phyloP scores from a whole-genome alignment of 805 yeast genomes.

The Cyberlindnera nakhonratchasimensis region DNA sequence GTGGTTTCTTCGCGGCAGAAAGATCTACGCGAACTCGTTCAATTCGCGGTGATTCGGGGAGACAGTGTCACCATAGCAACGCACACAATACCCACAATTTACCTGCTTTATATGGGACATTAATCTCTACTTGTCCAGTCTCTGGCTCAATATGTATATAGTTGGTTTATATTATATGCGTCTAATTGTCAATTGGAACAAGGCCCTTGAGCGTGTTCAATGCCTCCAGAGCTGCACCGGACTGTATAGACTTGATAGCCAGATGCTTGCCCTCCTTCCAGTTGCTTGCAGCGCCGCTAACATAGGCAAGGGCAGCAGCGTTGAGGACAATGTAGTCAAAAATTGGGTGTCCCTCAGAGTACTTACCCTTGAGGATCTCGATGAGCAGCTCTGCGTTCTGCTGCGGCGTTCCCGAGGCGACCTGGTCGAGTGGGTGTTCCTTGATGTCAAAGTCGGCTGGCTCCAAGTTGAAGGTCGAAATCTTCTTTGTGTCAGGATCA shows the following conservation, averaged over 20 bases:
- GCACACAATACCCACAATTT: too few relatives aligned
- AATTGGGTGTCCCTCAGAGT: slow-evolving; percentile 54
- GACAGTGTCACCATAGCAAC: too few relatives aligned
- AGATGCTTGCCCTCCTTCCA: slow-evolving; percentile 78
- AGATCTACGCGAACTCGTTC: too few relatives aligned
- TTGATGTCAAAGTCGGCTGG: slow-evolving; percentile 83
- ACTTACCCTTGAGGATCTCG: slow-evolving; percentile 41
- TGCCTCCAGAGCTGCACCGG: slow-evolving; percentile 64
- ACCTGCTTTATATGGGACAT: too few relatives aligned
- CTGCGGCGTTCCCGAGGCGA: slow-evolving; percentile 80
- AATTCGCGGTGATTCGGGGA: too few relatives aligned
- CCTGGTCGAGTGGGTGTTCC: slow-evolving; percentile 64
- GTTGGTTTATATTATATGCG: too few relatives aligned
- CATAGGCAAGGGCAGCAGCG: slow-evolving; percentile 80
- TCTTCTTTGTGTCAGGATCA: slow-evolving; percentile 38
- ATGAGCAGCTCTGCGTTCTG: slow-evolving; percentile 69
- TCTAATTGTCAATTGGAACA: not conserved
- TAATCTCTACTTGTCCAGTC: too few relatives aligned
- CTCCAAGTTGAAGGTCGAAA: slow-evolving; percentile 43
- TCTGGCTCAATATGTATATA: too few relatives aligned
- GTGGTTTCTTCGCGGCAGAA: too few relatives aligned
- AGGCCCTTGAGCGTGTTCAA: slow-evolving; percentile 48
- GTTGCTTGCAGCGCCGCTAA: slow-evolving; percentile 59
- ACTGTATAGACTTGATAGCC: slow-evolving; percentile 64
- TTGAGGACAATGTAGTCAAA: slow-evolving; percentile 90